phyloP scores from a whole-genome alignment of 352 stramenopile species.

The Plasmopara viticola region DNA sequence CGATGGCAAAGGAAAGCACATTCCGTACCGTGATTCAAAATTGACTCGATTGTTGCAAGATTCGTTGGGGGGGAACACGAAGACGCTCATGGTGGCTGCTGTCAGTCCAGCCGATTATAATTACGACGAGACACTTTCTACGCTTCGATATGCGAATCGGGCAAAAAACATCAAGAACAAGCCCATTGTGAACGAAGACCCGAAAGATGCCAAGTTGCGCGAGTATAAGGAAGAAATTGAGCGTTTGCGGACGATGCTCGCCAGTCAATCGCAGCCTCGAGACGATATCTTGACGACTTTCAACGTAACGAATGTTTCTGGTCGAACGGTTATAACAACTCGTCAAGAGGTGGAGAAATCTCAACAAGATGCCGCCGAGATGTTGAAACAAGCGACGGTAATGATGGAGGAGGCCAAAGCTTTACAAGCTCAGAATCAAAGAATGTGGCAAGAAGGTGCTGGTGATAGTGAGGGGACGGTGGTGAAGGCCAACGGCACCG shows the following conservation, averaged over 20 bases:
- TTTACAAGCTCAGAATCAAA: constrained; percentile 25
- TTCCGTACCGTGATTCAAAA: constrained; percentile 90
- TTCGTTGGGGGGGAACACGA: constrained; percentile 92
- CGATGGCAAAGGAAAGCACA: constrained; percentile 80
- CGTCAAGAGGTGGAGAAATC: constrained; percentile 58
- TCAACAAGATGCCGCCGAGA: constrained; percentile 57
- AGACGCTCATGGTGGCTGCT: constrained; percentile 95
- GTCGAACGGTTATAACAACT: constrained; percentile 33
- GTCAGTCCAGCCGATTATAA: constrained; percentile 94
- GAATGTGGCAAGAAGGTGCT: neutral
- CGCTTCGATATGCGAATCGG: constrained; percentile 93
- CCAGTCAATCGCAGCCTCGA: constrained; percentile 44
- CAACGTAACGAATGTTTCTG: neutral
- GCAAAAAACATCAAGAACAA: constrained; percentile 98
- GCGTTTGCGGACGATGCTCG: constrained; percentile 76
- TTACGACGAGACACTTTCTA: constrained; percentile 94
- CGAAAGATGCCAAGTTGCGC: constrained; percentile 86
- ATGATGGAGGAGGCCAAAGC: constrained; percentile 75
- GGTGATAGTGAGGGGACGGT: constrained; percentile 4
- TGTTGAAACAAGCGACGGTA: constrained; percentile 53
- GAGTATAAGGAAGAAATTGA: constrained; percentile 90
- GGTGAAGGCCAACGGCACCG: constrained; percentile 13
- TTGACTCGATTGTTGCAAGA: constrained; percentile 89
- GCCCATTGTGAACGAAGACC: constrained; percentile 93
- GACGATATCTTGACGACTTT: constrained; percentile 14